Conservation (phyloP, 2,329 filamentous ascomycete species). For the Colletotrichum tropicicola region DNA sequence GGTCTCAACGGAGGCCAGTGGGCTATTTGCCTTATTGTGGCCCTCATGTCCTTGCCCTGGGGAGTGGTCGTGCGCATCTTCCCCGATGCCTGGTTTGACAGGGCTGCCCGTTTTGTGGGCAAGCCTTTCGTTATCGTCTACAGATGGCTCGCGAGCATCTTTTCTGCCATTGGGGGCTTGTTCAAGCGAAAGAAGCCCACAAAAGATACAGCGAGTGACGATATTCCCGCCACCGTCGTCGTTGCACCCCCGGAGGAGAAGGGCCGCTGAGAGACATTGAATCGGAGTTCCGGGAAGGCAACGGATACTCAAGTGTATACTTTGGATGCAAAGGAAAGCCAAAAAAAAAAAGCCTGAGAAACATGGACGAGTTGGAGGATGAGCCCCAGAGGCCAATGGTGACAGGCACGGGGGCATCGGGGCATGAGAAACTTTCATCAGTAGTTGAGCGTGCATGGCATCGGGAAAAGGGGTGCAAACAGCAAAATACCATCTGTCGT, state of each 20-base stretch:
- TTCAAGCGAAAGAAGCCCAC: slow-evolving; percentile 9
- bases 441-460: too few species aligned
- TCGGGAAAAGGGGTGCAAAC: background rate
- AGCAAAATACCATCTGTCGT: background rate
- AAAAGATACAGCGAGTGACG: background rate
- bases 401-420: too few species aligned
- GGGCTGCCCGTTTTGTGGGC: slow-evolving; percentile 4
- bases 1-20: slow-evolving; percentile 58
- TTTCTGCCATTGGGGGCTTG: slow-evolving; percentile 6
- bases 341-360: too few species aligned
- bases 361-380: too few species aligned
- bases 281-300: too few species aligned
- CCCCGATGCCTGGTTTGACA: slow-evolving; percentile 47
- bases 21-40: slow-evolving; percentile 59
- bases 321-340: too few species aligned
- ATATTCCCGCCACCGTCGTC: slow-evolving; percentile 4
- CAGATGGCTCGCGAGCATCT: background rate
- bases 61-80: slow-evolving; percentile 58
- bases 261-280: background rate
- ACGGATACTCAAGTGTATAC: background rate
- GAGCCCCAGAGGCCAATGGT: too few species aligned
- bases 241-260: slow-evolving; percentile 11
- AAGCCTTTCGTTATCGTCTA: slow-evolving; percentile 9
- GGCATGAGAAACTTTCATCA: too few species aligned
- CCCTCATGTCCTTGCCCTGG: slow-evolving; percentile 58